A percentile compares a stretch with the other conserved stretches of the same genome.
Conservation (phyloP, 2,329 filamentous ascomycete species). For the Aspergillus carbonarius region DNA sequence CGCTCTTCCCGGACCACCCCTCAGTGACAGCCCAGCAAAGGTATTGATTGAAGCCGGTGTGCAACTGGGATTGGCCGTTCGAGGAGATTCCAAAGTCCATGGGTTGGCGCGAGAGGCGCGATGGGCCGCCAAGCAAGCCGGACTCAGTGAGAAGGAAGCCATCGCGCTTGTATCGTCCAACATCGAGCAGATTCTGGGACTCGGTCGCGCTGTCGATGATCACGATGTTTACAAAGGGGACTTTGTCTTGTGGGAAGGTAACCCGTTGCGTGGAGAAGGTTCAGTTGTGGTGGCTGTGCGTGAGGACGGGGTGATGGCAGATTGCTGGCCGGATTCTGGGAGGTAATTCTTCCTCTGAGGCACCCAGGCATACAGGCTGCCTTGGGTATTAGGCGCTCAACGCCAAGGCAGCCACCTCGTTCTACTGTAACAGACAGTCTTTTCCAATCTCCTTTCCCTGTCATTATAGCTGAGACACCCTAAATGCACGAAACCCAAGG, state of each 20-base stretch:
- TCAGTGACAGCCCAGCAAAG: conserved; percentile 32
- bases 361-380: too few relatives aligned
- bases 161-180: conserved; percentile 9
- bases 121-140: conserved; percentile 8
- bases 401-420: too few relatives aligned
- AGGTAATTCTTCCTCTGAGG: conserved; percentile 3
- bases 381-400: too few relatives aligned
- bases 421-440: too few relatives aligned
- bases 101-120: conserved; percentile 9
- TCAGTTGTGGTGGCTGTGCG: conserved; percentile 9
- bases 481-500: too few relatives aligned
- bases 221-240: neutral
- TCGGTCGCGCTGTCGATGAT: neutral
- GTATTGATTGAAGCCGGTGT: conserved; percentile 5
- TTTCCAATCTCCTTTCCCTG: too few relatives aligned
- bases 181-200: neutral
- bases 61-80: conserved; percentile 37
- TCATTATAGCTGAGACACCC: too few relatives aligned
- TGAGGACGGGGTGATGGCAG: neutral
- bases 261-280: conserved; percentile 10
- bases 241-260: conserved; percentile 14
- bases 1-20: conserved; percentile 44
- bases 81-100: conserved; percentile 16
- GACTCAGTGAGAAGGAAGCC: neutral
- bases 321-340: conserved; percentile 7